Evolutionary conservation across 2,329 filamentous ascomycete genomes (phyloP).

Genomic region (Aspergillus latus): DNA sequence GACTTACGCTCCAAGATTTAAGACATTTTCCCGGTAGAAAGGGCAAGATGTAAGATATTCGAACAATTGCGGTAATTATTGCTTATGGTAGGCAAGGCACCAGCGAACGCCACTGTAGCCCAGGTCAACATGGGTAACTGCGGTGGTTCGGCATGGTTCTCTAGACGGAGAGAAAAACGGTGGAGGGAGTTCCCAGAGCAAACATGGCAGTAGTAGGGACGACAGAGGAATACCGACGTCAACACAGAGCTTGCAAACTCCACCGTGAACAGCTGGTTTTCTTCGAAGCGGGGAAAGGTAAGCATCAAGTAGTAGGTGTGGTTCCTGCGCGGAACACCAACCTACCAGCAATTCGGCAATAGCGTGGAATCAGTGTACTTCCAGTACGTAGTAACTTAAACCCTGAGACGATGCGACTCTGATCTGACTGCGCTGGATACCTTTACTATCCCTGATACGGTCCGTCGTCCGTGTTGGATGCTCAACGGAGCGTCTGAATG

Average conservation of each 20-base stretch:
- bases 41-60: not conserved
- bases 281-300: not conserved
- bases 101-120: too few relatives aligned
- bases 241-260: not conserved
- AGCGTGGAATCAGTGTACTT: not conserved
- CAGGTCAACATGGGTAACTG: too few relatives aligned
- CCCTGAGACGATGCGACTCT: not conserved
- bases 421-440: not conserved
- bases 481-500: conserved; percentile 3
- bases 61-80: not conserved
- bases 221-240: not conserved
- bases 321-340: not conserved
- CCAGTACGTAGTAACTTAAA: not conserved
- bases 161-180: not conserved
- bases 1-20: not conserved
- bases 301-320: too few relatives aligned
- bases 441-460: conserved; percentile 11
- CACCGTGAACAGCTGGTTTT: not conserved
- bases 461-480: conserved; percentile 13
- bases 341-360: not conserved
- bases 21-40: not conserved
- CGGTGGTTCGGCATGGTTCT: not conserved
- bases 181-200: too few relatives aligned
- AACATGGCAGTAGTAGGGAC: not conserved
- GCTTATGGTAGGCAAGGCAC: too few relatives aligned